These are phyloP conservation scores for Colletotrichum sp. DNA, from an alignment of 2,329 filamentous ascomycete genomes.

Conservation along the genomic window DNA sequence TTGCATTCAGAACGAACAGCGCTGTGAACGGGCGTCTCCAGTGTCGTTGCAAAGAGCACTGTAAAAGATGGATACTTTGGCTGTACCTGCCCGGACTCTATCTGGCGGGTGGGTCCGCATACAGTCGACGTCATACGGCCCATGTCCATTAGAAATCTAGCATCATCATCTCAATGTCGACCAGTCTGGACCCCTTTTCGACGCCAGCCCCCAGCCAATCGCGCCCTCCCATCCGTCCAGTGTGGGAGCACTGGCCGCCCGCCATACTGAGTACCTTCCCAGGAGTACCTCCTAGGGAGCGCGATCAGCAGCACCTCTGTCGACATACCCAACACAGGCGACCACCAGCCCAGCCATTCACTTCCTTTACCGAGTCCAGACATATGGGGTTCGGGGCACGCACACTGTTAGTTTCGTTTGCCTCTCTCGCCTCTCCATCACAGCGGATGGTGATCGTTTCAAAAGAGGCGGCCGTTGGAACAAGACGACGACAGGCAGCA, in stretches of 20 bases:
- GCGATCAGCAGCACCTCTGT: neutral
- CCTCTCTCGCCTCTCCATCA: neutral
- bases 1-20: neutral
- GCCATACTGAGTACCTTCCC: neutral
- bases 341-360: neutral
- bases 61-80: neutral
- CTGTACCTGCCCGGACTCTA: conserved; percentile 2
- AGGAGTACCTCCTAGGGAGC: neutral
- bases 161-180: conserved; percentile 17
- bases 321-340: neutral
- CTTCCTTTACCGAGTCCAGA: neutral
- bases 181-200: conserved; percentile 19
- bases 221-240: neutral
- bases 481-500: neutral
- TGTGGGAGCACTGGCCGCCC: neutral
- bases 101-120: conserved; percentile 7
- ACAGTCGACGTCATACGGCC: conserved; percentile 13
- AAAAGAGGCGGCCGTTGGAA: neutral
- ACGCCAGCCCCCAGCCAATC: conserved; percentile 1
- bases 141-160: conserved; percentile 11
- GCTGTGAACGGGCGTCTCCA: neutral
- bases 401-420: neutral
- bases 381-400: neutral
- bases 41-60: neutral
- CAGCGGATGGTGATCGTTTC: neutral